Conservation (phyloP, 371 early-diverging fungal species). For the Capillidium heterosporum region DNA sequence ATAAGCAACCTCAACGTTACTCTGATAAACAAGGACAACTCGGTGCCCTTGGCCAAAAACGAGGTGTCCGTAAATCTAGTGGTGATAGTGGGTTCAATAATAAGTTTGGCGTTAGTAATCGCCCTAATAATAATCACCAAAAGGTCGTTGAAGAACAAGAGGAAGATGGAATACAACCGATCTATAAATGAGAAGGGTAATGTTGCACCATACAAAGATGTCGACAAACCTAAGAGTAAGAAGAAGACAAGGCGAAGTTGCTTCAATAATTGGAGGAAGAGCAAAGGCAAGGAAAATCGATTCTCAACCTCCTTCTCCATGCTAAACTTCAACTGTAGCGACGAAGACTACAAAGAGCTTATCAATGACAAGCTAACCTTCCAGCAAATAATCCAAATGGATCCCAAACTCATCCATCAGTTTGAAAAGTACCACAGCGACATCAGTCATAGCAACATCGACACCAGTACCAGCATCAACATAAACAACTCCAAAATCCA, state of each 20-base stretch:
- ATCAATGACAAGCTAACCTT: too few species aligned
- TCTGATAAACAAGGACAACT: not conserved
- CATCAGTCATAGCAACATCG: too few species aligned
- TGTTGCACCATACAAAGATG: too few species aligned
- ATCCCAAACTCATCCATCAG: too few species aligned
- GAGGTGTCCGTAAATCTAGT: not conserved
- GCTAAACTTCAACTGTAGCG: not conserved
- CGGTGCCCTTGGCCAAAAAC: not conserved
- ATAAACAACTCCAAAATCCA: too few species aligned
- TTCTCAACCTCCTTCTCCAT: not conserved
- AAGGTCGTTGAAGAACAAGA: not conserved
- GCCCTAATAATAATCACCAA: not conserved
- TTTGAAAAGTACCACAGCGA: too few species aligned
- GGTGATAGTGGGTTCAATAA: not conserved
- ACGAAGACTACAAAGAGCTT: not conserved
- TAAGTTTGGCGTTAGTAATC: not conserved
- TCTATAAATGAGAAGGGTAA: not conserved
- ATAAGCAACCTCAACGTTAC: not conserved
- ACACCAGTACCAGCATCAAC: too few species aligned
- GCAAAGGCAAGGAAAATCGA: not conserved
- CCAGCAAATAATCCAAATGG: too few species aligned
- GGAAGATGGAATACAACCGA: not conserved
- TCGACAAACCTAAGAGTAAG: not conserved
- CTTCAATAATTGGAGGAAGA: too few species aligned
- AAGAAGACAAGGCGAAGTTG: not conserved